These are phyloP conservation scores for Flaveria linearis DNA, from an alignment of 129 eudicot species.

Conservation along the genomic window DNA sequence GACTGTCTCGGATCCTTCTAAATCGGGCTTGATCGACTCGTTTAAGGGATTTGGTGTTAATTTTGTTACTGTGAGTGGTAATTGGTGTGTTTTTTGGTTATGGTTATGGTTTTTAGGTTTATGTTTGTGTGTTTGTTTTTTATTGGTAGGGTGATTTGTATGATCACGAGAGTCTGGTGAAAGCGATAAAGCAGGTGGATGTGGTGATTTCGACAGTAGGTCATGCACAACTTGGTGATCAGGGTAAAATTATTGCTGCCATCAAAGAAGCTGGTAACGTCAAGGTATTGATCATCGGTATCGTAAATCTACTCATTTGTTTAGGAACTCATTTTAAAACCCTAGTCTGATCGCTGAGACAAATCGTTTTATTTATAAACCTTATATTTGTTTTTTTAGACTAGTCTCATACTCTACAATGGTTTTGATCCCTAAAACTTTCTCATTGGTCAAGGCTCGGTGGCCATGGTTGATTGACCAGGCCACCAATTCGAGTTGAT, in stretches of 20 bases:
- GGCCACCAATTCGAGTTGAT: no score
- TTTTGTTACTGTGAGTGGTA: constrained; percentile 22
- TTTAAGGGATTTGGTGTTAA: constrained; percentile 39
- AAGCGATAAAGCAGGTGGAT: constrained; percentile 50
- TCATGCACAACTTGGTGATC: constrained; percentile 34
- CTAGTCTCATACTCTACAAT: no score
- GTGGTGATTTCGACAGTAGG: constrained; percentile 50
- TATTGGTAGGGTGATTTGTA: constrained; percentile 41
- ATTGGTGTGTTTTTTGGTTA: neutral
- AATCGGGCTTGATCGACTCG: constrained; percentile 23
- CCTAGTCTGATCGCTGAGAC: no score
- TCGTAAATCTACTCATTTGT: no score
- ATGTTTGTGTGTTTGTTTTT: neutral
- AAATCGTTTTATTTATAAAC: no score
- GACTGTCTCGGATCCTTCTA: constrained; percentile 39
- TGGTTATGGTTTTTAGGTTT: neutral
- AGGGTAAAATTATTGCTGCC: constrained; percentile 44
- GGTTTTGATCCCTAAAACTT: no score
- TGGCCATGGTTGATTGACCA: no score
- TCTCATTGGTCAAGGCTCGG: no score
- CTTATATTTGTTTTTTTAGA: no score
- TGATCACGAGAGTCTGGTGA: constrained; percentile 47
- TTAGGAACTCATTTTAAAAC: no score
- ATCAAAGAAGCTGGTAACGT: constrained; percentile 54
- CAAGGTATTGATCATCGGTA: constrained; percentile 30